Percentiles rank a stretch among this genome's conserved stretches.
These are phyloP conservation scores for Penicillium salamii DNA, from an alignment of 495 filamentous ascomycete species.

Conservation along the genomic window DNA sequence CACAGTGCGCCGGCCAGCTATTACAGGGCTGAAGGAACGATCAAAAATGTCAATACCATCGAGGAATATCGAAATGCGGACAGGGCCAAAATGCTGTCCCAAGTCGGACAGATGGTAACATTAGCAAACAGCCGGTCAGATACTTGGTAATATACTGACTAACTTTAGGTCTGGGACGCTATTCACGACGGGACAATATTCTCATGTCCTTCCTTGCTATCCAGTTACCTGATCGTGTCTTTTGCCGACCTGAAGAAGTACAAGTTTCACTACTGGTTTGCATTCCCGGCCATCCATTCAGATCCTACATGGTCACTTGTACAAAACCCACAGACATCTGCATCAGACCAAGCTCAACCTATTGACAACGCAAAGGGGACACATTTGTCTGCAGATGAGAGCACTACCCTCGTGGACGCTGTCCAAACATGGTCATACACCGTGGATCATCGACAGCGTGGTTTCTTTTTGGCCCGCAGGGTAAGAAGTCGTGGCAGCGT, in stretches of 20 bases:
- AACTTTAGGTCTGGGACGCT: slow-evolving; percentile 84
- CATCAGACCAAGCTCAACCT: slow-evolving; percentile 11
- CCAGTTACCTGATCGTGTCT: slow-evolving; percentile 84
- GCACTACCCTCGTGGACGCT: slow-evolving; percentile 67
- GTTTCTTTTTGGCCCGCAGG: slow-evolving; percentile 90
- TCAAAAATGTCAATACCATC: slow-evolving; percentile 94
- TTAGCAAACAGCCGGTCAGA: background rate
- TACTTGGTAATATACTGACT: background rate
- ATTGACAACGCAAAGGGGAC: slow-evolving; percentile 26
- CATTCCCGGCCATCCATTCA: slow-evolving; percentile 87
- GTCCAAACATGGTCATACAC: slow-evolving; percentile 84
- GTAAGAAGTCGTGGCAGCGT: slow-evolving; percentile 25
- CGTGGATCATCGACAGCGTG: slow-evolving; percentile 76
- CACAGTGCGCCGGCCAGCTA: slow-evolving; percentile 66
- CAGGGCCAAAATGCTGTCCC: slow-evolving; percentile 66
- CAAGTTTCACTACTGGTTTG: slow-evolving; percentile 92
- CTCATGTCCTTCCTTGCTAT: slow-evolving; percentile 84
- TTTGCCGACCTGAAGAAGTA: slow-evolving; percentile 97
- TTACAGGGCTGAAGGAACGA: slow-evolving; percentile 85
- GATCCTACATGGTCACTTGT: slow-evolving; percentile 70
- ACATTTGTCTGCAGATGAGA: slow-evolving; percentile 61
- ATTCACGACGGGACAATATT: slow-evolving; percentile 95
- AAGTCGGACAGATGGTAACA: slow-evolving; percentile 70
- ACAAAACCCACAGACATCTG: slow-evolving; percentile 1
- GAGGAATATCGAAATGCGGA: slow-evolving; percentile 84